phyloP scores from a whole-genome alignment of 768 basidiomycete genomes.

The Rhizopogon vesiculosus region DNA sequence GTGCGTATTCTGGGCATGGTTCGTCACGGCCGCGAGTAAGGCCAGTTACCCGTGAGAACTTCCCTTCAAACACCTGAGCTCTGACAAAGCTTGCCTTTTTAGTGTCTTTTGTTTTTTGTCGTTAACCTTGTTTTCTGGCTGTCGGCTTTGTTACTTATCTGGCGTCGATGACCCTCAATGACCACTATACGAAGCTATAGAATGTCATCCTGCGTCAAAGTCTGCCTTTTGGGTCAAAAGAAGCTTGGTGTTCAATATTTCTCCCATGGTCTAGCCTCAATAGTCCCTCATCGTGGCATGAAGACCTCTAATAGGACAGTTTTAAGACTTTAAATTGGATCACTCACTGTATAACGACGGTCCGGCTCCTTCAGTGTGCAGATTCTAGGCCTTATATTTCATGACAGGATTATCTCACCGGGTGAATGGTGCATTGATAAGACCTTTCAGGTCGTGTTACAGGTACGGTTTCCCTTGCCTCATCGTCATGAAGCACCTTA shows the following conservation, averaged over 20 bases:
- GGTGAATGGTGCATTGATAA: not conserved
- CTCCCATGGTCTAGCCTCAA: not conserved
- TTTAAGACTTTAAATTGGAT: not conserved
- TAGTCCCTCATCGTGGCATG: not conserved
- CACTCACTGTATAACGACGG: not conserved
- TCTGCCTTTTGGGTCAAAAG: not conserved
- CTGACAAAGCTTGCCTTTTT: constrained; percentile 11
- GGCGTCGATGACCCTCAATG: not conserved
- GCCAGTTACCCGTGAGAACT: constrained; percentile 13
- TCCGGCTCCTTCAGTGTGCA: not conserved
- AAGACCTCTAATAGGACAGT: not conserved
- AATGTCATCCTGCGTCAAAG: not conserved
- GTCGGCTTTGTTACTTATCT: constrained; percentile 3
- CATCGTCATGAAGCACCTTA: not conserved
- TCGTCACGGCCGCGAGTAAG: constrained; percentile 3
- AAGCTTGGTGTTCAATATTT: not conserved
- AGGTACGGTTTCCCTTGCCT: not conserved
- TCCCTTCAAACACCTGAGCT: not conserved
- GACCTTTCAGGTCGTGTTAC: not conserved
- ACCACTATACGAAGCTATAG: not conserved
- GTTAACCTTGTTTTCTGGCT: not conserved
- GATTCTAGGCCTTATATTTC: not conserved
- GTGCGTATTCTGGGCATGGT: constrained; percentile 94
- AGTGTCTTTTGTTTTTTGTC: constrained; percentile 1
- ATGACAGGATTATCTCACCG: not conserved